Conservation (phyloP, 495 filamentous ascomycete species). For the Barbatosphaeria neglecta region DNA sequence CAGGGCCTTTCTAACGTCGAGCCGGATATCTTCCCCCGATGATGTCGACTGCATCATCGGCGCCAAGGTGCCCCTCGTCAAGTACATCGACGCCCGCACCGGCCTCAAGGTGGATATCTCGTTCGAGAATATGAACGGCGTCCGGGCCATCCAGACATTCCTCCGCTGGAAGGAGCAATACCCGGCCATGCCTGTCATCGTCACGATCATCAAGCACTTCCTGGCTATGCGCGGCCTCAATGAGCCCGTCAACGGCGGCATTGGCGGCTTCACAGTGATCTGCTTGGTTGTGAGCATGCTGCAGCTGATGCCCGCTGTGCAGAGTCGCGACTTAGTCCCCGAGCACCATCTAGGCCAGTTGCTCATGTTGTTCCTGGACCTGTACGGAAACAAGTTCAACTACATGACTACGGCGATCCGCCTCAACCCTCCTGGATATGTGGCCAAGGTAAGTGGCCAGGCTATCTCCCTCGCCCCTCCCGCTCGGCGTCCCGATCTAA, state of each 20-base stretch:
- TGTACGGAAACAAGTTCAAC: conserved; percentile 75
- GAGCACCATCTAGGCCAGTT: conserved; percentile 62
- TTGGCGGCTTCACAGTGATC: conserved; percentile 90
- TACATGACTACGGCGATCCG: conserved; percentile 53
- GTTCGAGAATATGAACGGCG: conserved; percentile 79
- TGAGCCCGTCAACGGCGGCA: conserved; percentile 76
- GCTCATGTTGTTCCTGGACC: conserved; percentile 74
- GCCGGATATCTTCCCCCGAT: conserved; percentile 35
- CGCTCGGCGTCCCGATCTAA: conserved; percentile 6
- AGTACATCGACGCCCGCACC: conserved; percentile 66
- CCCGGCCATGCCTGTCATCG: conserved; percentile 72
- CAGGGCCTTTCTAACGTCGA: conserved; percentile 31
- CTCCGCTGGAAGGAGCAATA: conserved; percentile 62
- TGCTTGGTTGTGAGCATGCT: conserved; percentile 85
- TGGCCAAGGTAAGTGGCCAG: conserved; percentile 53
- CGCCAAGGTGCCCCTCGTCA: conserved; percentile 88
- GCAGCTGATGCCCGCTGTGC: conserved; percentile 59
- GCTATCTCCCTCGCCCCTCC: neutral
- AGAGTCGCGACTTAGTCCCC: conserved; percentile 41
- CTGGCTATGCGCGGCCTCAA: conserved; percentile 79
- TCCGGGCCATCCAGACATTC: conserved; percentile 70
- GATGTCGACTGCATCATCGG: conserved; percentile 52
- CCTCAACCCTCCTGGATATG: conserved; percentile 57
- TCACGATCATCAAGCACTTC: conserved; percentile 84
- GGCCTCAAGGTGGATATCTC: conserved; percentile 77